A percentile compares a stretch with the other conserved stretches of the same genome.
phyloP scores from a whole-genome alignment of 1,139 yeast species.

The Candida freyschussii region DNA sequence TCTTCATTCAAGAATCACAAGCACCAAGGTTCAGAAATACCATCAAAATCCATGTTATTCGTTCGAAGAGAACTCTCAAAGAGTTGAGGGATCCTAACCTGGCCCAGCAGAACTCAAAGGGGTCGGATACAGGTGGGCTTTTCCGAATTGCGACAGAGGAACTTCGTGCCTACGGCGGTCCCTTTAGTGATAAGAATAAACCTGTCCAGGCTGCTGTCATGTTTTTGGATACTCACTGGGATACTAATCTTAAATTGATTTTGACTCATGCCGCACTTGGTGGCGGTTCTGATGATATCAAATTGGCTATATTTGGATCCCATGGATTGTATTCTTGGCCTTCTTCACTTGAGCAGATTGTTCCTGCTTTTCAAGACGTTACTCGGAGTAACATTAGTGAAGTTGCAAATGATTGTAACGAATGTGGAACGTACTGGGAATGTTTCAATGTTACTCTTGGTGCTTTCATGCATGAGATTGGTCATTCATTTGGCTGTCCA shows the following conservation, averaged over 20 bases:
- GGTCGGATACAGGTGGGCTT: conserved; percentile 67
- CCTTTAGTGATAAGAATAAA: conserved; percentile 40
- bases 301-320: conserved; percentile 87
- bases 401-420: conserved; percentile 84
- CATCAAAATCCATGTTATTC: conserved; percentile 70
- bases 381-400: conserved; percentile 57
- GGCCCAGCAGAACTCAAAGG: conserved; percentile 83
- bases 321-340: conserved; percentile 95
- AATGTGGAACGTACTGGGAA: conserved; percentile 90
- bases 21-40: conserved; percentile 45
- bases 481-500: conserved; percentile 87
- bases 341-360: conserved; percentile 60
- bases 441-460: conserved; percentile 83
- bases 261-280: conserved; percentile 93
- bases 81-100: conserved; percentile 72
- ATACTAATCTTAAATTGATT: conserved; percentile 51
- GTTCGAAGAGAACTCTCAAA: conserved; percentile 59
- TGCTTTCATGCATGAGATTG: conserved; percentile 93
- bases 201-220: conserved; percentile 81
- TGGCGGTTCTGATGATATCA: conserved; percentile 69
- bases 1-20: conserved; percentile 38
- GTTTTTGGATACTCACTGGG: conserved; percentile 84
- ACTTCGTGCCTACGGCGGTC: conserved; percentile 49
- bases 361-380: conserved; percentile 65
- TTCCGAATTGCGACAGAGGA: conserved; percentile 79